Evolutionary conservation across 2,329 filamentous ascomycete genomes (phyloP).

Genomic region (Fusarium sp.): DNA sequence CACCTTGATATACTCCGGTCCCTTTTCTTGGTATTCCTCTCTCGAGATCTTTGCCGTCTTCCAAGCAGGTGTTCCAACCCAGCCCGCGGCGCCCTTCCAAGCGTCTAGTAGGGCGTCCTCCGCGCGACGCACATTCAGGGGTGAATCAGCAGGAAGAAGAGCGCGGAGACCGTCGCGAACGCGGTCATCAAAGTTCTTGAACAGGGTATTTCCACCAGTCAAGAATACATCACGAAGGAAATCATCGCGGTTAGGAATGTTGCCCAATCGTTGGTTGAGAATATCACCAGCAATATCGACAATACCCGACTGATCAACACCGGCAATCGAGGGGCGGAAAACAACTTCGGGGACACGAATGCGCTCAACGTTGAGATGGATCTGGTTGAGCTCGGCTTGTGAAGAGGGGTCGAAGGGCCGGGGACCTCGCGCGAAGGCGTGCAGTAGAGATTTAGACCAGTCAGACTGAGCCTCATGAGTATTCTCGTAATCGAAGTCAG

Average conservation of each 20-base stretch:
- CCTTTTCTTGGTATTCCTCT: conserved; percentile 92
- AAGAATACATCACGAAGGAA: conserved; percentile 90
- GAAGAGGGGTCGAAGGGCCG: conserved; percentile 85
- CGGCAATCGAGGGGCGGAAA: conserved; percentile 92
- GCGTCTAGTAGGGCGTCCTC: conserved; percentile 84
- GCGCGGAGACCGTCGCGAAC: conserved; percentile 78
- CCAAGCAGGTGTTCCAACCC: conserved; percentile 74
- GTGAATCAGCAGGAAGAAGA: conserved; percentile 75
- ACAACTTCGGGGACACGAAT: conserved; percentile 94
- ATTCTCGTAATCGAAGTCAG: conserved; percentile 89
- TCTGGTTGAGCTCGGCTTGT: conserved; percentile 83
- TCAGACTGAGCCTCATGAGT: conserved; percentile 93
- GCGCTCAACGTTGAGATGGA: conserved; percentile 96
- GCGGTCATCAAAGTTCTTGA: conserved; percentile 87
- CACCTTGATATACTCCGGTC: conserved; percentile 91
- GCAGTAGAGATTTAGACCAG: conserved; percentile 92
- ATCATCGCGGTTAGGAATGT: conserved; percentile 68
- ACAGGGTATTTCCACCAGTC: conserved; percentile 92
- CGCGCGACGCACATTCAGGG: conserved; percentile 78
- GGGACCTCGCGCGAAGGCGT: conserved; percentile 89
- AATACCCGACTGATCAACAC: conserved; percentile 91
- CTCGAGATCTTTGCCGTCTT: conserved; percentile 76
- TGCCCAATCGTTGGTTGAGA: conserved; percentile 80
- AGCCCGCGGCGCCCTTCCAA: conserved; percentile 91
- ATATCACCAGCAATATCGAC: conserved; percentile 94